These are phyloP conservation scores for Carex cristatella DNA, from an alignment of 176 grass and related monocot genomes.

Conservation along the genomic window DNA sequence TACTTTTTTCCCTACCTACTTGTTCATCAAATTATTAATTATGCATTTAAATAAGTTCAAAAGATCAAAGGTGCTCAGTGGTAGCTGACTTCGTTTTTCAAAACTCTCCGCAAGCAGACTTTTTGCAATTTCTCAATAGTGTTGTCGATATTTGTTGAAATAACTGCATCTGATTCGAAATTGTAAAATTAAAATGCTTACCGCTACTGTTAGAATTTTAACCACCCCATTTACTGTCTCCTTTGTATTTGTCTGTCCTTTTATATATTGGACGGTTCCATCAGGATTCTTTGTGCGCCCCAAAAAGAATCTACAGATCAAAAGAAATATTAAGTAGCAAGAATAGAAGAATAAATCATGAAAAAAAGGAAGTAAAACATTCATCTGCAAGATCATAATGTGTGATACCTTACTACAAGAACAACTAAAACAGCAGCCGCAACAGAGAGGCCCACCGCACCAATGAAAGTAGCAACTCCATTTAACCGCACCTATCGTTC, in stretches of 20 bases:
- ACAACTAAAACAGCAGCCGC: slow-evolving; percentile 63
- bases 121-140: neutral
- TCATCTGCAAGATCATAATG: neutral
- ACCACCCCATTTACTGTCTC: slow-evolving; percentile 53
- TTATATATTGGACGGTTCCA: slow-evolving; percentile 73
- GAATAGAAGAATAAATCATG: neutral
- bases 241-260: slow-evolving; percentile 74
- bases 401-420: slow-evolving; percentile 63
- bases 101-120: neutral
- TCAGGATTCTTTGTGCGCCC: slow-evolving; percentile 70
- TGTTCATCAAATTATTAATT: slow-evolving; percentile 10
- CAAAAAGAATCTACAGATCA: slow-evolving; percentile 73
- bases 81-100: neutral
- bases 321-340: slow-evolving; percentile 1
- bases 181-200: slow-evolving; percentile 31
- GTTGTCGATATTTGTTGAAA: neutral
- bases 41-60: neutral
- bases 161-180: neutral
- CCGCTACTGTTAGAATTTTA: slow-evolving; percentile 85
- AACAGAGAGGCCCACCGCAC: slow-evolving; percentile 72
- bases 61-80: neutral
- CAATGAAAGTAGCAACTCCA: slow-evolving; percentile 93
- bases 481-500: slow-evolving; percentile 74
- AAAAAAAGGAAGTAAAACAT: slow-evolving; percentile 5
- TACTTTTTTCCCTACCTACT: neutral